Evolutionary conservation across 768 basidiomycete species (phyloP).

Genomic region (Calocybe cyanea): DNA sequence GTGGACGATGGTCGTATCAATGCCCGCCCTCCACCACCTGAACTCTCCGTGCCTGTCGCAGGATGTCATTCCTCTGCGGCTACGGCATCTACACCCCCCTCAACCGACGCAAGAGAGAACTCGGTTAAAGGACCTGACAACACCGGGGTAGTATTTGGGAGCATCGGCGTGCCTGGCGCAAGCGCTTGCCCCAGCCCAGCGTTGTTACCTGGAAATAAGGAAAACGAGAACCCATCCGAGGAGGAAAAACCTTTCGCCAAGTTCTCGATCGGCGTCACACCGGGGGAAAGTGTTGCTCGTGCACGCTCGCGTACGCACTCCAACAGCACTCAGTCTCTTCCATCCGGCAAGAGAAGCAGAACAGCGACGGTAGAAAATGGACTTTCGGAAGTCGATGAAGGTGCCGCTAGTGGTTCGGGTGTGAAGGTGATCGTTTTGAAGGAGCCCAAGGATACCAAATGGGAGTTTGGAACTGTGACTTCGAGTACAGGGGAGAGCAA

Average conservation of each 20-base stretch:
- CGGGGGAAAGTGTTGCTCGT: slow-evolving; percentile 23
- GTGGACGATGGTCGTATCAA: background rate
- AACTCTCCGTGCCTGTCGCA: slow-evolving; percentile 30
- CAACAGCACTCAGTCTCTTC: background rate
- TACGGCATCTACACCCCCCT: background rate
- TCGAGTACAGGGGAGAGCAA: background rate
- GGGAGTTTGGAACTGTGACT: slow-evolving; percentile 55
- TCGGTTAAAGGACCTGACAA: background rate
- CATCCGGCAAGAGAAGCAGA: slow-evolving; percentile 13
- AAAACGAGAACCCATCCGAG: slow-evolving; percentile 15
- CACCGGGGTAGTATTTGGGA: slow-evolving; percentile 45
- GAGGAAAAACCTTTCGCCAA: slow-evolving; percentile 27
- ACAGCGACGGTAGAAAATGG: slow-evolving; percentile 9
- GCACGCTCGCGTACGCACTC: slow-evolving; percentile 28
- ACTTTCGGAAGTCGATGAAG: slow-evolving; percentile 3
- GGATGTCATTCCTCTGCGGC: slow-evolving; percentile 23
- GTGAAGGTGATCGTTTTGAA: slow-evolving; percentile 27
- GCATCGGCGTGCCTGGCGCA: slow-evolving; percentile 32
- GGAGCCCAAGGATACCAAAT: slow-evolving; percentile 30
- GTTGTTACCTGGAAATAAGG: slow-evolving; percentile 1
- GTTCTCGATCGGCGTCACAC: slow-evolving; percentile 43
- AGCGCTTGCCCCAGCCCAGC: slow-evolving; percentile 22
- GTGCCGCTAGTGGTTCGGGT: background rate
- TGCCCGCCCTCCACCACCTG: slow-evolving; percentile 19
- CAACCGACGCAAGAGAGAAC: background rate